These are phyloP conservation scores for Candida mesenterica DNA, from an alignment of 1,139 yeast species.

Conservation along the genomic window DNA sequence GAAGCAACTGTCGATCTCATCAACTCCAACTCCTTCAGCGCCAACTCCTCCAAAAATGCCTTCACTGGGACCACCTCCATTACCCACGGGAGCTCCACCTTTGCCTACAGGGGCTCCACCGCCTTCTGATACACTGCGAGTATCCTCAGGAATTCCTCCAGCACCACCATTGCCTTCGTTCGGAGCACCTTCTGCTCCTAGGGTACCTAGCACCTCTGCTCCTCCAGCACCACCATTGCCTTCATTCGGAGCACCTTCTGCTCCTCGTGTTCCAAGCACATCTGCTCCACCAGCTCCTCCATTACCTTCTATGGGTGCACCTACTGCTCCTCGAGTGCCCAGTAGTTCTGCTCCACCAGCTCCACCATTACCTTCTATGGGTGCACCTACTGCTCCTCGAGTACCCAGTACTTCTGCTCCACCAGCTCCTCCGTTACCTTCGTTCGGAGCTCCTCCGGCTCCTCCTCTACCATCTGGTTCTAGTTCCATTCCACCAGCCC, in stretches of 20 bases:
- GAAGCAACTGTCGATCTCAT: too few species aligned
- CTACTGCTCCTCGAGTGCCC: conserved; percentile 20
- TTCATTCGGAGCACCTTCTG: conserved; percentile 15
- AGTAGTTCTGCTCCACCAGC: conserved; percentile 9
- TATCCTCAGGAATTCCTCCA: too few species aligned
- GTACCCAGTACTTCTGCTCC: conserved; percentile 17
- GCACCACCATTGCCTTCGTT: conserved; percentile 19
- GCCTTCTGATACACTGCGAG: conserved; percentile 12
- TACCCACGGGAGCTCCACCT: conserved; percentile 14
- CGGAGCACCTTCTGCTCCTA: conserved; percentile 17
- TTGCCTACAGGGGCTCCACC: conserved; percentile 18
- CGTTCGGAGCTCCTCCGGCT: conserved; percentile 11
- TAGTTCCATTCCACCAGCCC: conserved; percentile 10
- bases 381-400: conserved; percentile 14
- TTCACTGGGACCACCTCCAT: conserved; percentile 17
- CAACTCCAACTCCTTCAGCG: conserved; percentile 10
- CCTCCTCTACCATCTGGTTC: conserved; percentile 13
- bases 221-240: conserved; percentile 19
- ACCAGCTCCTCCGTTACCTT: conserved; percentile 12
- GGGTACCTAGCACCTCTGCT: conserved; percentile 16
- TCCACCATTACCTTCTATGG: conserved; percentile 13
- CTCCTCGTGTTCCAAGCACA: conserved; percentile 17
- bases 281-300: conserved; percentile 12
- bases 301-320: conserved; percentile 11
- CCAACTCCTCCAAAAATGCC: conserved; percentile 32